phyloP scores from a whole-genome alignment of 2,329 filamentous ascomycete species.

The Eurotiales sp. region DNA sequence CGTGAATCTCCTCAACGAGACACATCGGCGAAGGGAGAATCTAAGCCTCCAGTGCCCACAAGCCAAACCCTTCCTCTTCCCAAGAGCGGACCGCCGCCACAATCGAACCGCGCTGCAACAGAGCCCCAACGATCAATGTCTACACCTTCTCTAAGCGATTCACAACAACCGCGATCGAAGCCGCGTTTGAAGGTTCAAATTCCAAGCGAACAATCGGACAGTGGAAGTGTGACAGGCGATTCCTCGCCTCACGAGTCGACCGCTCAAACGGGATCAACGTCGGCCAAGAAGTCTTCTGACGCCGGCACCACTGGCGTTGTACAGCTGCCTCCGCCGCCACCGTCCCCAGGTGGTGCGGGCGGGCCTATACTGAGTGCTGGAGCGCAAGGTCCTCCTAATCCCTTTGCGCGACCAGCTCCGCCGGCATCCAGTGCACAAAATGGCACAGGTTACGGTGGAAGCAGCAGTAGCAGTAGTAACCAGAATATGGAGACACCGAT shows the following conservation, averaged over 20 bases:
- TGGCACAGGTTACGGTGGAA: slow-evolving; percentile 40
- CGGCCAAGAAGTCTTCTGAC: slow-evolving; percentile 51
- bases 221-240: slow-evolving; percentile 67
- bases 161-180: slow-evolving; percentile 65
- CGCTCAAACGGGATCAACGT: slow-evolving; percentile 57
- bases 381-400: slow-evolving; percentile 88
- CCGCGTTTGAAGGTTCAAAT: slow-evolving; percentile 92
- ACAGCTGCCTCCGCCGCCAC: slow-evolving; percentile 79
- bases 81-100: slow-evolving; percentile 53
- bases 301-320: slow-evolving; percentile 68
- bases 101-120: slow-evolving; percentile 47
- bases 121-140: slow-evolving; percentile 49
- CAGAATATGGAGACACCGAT: slow-evolving; percentile 68
- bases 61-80: slow-evolving; percentile 48
- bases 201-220: slow-evolving; percentile 81
- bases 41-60: slow-evolving; percentile 39
- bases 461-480: slow-evolving; percentile 31
- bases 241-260: slow-evolving; percentile 62
- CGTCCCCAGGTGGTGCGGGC: slow-evolving; percentile 66
- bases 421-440: slow-evolving; percentile 47
- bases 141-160: slow-evolving; percentile 71
- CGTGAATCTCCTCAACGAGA: slow-evolving; percentile 46
- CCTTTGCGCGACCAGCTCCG: slow-evolving; percentile 82
- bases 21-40: slow-evolving; percentile 33
- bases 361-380: slow-evolving; percentile 72